Percentiles rank a stretch among this genome's conserved stretches.
phyloP scores from a whole-genome alignment of 148 eudicot species.

The Cornus suecica region DNA sequence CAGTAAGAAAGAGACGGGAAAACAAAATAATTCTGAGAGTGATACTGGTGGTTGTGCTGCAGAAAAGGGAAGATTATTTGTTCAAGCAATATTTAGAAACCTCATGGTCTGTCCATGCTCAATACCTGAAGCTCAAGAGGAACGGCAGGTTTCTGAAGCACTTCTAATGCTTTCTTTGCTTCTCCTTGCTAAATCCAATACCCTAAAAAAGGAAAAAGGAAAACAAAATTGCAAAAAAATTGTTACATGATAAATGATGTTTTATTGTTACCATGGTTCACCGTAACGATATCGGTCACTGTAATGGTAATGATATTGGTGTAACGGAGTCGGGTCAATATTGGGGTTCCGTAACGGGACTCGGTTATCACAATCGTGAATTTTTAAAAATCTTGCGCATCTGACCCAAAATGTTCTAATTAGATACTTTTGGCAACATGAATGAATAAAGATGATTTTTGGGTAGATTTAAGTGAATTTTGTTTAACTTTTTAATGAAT shows the following conservation, averaged over 20 bases:
- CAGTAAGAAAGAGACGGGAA: not conserved
- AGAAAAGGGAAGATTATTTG: not conserved
- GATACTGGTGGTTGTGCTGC: not conserved
- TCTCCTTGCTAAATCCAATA: constrained; percentile 76
- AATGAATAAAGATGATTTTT: too few relatives aligned
- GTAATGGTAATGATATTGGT: too few relatives aligned
- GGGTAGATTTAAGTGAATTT: too few relatives aligned
- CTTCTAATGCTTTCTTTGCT: constrained; percentile 92
- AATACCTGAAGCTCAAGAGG: constrained; percentile 78
- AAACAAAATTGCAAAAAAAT: not conserved
- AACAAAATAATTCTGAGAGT: not conserved
- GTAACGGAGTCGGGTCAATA: too few relatives aligned
- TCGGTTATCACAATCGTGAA: too few relatives aligned
- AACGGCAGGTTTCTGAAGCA: constrained; percentile 83
- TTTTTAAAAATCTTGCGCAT: too few relatives aligned
- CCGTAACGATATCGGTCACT: too few relatives aligned
- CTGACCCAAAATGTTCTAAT: too few relatives aligned
- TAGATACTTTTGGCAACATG: too few relatives aligned
- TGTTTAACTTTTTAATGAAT: too few relatives aligned
- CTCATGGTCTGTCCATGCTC: constrained; percentile 25
- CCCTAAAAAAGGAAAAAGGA: not conserved
- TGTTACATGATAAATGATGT: not conserved
- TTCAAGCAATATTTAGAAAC: constrained; percentile 4
- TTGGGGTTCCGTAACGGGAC: too few relatives aligned
- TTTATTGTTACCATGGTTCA: too few relatives aligned